Conservation (phyloP, 1,284 basidiomycete species). For the Naganishia albida region DNA sequence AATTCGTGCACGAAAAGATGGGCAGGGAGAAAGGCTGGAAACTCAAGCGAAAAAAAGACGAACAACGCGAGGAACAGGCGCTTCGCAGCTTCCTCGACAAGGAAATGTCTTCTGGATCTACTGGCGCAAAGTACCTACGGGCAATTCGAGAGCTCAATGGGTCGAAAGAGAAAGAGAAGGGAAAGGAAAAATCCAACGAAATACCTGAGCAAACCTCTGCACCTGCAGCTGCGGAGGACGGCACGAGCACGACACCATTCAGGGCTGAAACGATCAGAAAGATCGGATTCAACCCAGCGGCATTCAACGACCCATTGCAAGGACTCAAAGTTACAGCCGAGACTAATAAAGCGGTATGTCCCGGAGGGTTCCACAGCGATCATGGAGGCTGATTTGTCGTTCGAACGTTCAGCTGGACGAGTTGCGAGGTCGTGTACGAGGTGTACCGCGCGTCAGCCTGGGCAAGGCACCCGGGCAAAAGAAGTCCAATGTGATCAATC, state of each 20-base stretch:
- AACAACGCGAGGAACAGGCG: slow-evolving; percentile 63
- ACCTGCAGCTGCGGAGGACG: slow-evolving; percentile 36
- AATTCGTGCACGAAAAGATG: slow-evolving; percentile 64
- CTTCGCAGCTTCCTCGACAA: slow-evolving; percentile 61
- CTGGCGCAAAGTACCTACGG: slow-evolving; percentile 49
- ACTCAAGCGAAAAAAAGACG: slow-evolving; percentile 64
- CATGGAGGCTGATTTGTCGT: background rate
- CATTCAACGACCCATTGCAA: slow-evolving; percentile 22
- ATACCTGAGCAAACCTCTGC: slow-evolving; percentile 37
- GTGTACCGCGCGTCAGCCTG: slow-evolving; percentile 1
- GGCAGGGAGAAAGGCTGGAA: slow-evolving; percentile 73
- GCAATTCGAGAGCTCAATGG: slow-evolving; percentile 48
- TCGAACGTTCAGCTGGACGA: slow-evolving; percentile 5
- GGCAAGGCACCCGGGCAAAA: slow-evolving; percentile 17
- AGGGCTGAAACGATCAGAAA: slow-evolving; percentile 46
- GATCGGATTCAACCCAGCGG: slow-evolving; percentile 52
- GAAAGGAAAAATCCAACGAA: slow-evolving; percentile 12
- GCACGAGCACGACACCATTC: slow-evolving; percentile 39
- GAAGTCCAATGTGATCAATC: slow-evolving; percentile 17
- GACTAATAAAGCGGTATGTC: slow-evolving; percentile 18
- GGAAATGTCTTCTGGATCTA: slow-evolving; percentile 43
- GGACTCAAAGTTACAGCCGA: slow-evolving; percentile 17
- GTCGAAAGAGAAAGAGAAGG: slow-evolving; percentile 57
- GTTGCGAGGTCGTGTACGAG: slow-evolving; percentile 3
- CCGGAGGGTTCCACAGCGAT: background rate